Base-by-base conservation (phyloP, 306 rosid species). In the Trifolium repens region DNA sequence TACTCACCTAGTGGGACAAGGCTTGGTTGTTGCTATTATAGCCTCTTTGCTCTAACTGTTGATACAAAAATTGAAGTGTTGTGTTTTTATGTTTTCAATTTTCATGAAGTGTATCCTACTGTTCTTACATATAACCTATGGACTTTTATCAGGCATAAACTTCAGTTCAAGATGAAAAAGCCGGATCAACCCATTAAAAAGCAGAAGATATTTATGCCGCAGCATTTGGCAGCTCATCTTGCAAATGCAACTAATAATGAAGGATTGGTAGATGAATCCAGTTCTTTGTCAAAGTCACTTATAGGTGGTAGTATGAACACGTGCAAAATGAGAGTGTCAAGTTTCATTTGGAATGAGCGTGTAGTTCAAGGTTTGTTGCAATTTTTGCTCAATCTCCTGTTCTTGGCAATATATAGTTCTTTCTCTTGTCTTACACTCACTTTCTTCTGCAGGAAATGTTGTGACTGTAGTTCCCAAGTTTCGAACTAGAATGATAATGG, bases 261-360 rank as follows among this genome's bases (percentile, higher is more conserved):
- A 44, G 98, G 81, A 47, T 67, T 80, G 62, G 83, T 80, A 79
- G 99, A 94, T n/a, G 96, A 92, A 16, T 42, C 77, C 54, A 83
- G 60, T 72, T 73, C 88, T 61, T 81, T 92, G 82, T 90, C 99
- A 52, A 90, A 85, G 90, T 90, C 99, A 2, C 89, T 92, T 15
- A 63, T 58, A 37, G 98, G 98, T 76, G 99, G 99, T 59, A 90
- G 85, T 85, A 85, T 90, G 87, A 96, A 96, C 65, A 67, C 67
- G 67, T 84, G 87, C 86, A 96, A 96, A 89, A 86, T 85, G 76
- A 89, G 93, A 85, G 73, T 84, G 66, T 34, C 85, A 55, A 85
- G 71, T 58, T 83, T 87, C 58, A 27, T 44, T 78, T 71, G 79
- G 75, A 89, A 87, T 40, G 98, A 92, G 80, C 93, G 75, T 46